These are phyloP conservation scores for Gelatoporia subvermispora DNA, from an alignment of 768 basidiomycete genomes.

Conservation along the genomic window DNA sequence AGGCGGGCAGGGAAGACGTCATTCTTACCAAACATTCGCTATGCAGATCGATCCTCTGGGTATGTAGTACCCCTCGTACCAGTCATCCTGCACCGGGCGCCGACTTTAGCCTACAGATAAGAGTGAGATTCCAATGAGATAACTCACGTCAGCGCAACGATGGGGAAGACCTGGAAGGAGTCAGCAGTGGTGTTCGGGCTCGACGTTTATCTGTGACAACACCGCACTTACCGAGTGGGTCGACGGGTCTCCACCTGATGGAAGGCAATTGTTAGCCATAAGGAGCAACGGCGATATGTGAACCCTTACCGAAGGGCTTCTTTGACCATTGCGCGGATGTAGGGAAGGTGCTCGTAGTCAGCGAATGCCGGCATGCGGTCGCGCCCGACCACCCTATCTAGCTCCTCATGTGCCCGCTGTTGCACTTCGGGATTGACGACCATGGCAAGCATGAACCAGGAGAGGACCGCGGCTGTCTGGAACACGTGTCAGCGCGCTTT, in stretches of 20 bases:
- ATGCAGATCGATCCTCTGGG: conserved; percentile 10
- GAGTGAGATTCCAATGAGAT: neutral
- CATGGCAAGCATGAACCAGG: conserved; percentile 36
- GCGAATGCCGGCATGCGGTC: conserved; percentile 31
- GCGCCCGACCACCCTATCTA: conserved; percentile 33
- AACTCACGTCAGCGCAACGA: neutral
- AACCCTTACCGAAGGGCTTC: neutral
- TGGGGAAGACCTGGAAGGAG: neutral
- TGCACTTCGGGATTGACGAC: conserved; percentile 31
- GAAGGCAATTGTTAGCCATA: no score
- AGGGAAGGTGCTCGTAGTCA: conserved; percentile 1
- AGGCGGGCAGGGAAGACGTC: neutral
- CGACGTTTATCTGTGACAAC: neutral
- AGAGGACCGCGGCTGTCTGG: conserved; percentile 36
- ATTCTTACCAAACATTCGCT: conserved; percentile 9
- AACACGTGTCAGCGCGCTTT: neutral
- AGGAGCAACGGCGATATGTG: neutral
- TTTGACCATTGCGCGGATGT: conserved; percentile 5
- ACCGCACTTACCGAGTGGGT: conserved; percentile 3
- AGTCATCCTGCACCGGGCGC: conserved; percentile 5
- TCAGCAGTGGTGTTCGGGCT: neutral
- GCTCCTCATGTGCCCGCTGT: conserved; percentile 34
- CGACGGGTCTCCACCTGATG: conserved; percentile 3
- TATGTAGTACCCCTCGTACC: conserved; percentile 10
- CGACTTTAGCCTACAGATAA: neutral